Evolutionary conservation across 352 stramenopile genomes (phyloP).

Genomic region (Phytophthora macrochlamydospora): DNA sequence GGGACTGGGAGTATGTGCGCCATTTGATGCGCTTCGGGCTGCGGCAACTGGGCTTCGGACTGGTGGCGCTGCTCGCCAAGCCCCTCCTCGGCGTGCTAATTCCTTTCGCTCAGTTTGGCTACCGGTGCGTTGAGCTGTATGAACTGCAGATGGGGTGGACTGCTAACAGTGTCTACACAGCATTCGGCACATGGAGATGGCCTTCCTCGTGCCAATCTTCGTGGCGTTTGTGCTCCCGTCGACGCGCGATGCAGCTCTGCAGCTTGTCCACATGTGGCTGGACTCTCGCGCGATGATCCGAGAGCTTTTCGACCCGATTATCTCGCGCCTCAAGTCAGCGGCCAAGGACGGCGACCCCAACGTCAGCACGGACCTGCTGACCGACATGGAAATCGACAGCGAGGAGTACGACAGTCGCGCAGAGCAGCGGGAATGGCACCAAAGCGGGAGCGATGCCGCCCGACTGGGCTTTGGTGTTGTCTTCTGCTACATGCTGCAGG

Average conservation of each 20-base stretch:
- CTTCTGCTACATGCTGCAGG: constrained; percentile 60
- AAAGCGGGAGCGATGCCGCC: constrained; percentile 65
- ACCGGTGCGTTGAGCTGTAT: constrained; percentile 42
- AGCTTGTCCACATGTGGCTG: constrained; percentile 67
- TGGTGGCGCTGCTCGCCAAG: constrained; percentile 55
- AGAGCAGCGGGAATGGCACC: constrained; percentile 51
- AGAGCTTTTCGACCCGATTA: constrained; percentile 74
- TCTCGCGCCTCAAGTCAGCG: constrained; percentile 62
- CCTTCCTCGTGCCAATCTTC: constrained; percentile 67
- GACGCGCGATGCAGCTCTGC: constrained; percentile 45
- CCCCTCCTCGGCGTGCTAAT: constrained; percentile 57
- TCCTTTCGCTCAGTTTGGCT: constrained; percentile 61
- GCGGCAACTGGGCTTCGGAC: constrained; percentile 55
- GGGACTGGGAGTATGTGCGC: constrained; percentile 74
- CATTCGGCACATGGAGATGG: constrained; percentile 68
- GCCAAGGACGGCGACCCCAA: constrained; percentile 33
- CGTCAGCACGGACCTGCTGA: constrained; percentile 38
- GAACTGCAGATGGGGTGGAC: not conserved
- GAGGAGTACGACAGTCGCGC: constrained; percentile 31
- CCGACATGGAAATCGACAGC: constrained; percentile 36
- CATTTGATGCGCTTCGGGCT: constrained; percentile 54
- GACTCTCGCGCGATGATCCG: constrained; percentile 68
- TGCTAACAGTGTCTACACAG: constrained; percentile 14
- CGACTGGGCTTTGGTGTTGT: constrained; percentile 70
- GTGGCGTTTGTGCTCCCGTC: constrained; percentile 53